These are phyloP conservation scores for Adansonia digitata DNA, from an alignment of 345 rosid genomes.

Conservation along the genomic window DNA sequence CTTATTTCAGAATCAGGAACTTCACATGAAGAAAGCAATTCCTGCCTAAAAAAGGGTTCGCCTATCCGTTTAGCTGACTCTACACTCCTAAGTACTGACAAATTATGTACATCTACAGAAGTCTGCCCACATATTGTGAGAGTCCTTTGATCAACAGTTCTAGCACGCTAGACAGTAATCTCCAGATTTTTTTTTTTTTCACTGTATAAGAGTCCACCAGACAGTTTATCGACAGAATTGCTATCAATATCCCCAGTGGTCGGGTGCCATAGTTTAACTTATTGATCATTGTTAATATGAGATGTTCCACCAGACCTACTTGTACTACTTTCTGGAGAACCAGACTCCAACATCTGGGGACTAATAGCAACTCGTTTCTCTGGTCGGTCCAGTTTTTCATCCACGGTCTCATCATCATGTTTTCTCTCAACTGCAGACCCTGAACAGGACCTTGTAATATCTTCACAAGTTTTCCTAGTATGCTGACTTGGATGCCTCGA, in stretches of 20 bases:
- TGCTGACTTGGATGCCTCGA: conserved; percentile 46
- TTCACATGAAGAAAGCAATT: conserved; percentile 29
- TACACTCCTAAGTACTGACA: conserved; percentile 24
- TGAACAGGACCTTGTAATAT: conserved; percentile 25
- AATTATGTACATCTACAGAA: conserved; percentile 25
- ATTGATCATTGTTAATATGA: conserved; percentile 29
- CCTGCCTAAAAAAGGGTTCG: conserved; percentile 11
- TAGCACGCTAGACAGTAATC: conserved; percentile 9
- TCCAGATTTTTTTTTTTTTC: conserved; percentile 19
- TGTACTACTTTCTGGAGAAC: conserved; percentile 40
- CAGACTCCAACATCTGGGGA: conserved; percentile 37
- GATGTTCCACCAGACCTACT: conserved; percentile 35
- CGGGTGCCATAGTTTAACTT: conserved; percentile 19
- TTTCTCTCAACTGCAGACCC: conserved; percentile 50
- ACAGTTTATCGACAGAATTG: conserved; percentile 16
- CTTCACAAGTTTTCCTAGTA: conserved; percentile 43
- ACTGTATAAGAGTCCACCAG: conserved; percentile 22
- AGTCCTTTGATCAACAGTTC: conserved; percentile 20
- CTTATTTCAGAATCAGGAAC: conserved; percentile 23
- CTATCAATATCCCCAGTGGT: conserved; percentile 19
- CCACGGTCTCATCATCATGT: conserved; percentile 34
- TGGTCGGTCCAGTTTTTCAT: conserved; percentile 36
- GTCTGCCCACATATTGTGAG: conserved; percentile 18
- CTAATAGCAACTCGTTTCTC: conserved; percentile 44
- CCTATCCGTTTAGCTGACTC: conserved; percentile 30